A percentile compares a stretch with the other conserved stretches of the same genome.
phyloP scores from a whole-genome alignment of 495 filamentous ascomycete genomes.

The Umbilicaria muhlenbergii region DNA sequence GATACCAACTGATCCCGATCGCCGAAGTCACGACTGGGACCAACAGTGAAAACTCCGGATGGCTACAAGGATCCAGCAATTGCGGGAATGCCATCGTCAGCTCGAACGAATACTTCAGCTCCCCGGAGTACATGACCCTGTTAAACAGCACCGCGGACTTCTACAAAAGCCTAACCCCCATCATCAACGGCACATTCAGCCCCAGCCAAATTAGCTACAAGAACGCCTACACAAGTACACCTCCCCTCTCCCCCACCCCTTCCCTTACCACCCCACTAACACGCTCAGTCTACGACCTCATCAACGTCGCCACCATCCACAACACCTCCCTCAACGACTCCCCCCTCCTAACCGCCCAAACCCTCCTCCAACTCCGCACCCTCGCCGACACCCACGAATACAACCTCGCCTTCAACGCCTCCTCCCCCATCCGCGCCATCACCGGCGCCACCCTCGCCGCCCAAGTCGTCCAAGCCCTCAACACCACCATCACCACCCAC shows the following conservation, averaged over 20 bases:
- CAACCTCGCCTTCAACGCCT: conserved; percentile 34
- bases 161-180: conserved; percentile 45
- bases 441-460: conserved; percentile 32
- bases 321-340: conserved; percentile 27
- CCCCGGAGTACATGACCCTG: conserved; percentile 37
- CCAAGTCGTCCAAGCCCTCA: conserved; percentile 27
- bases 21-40: conserved; percentile 22
- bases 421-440: conserved; percentile 31
- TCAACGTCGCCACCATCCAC: conserved; percentile 39
- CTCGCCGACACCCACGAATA: conserved; percentile 36
- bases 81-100: conserved; percentile 49
- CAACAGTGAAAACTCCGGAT: conserved; percentile 37
- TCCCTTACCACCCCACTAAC: background rate
- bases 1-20: conserved; percentile 47
- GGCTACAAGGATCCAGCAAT: conserved; percentile 40
- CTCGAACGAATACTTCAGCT: conserved; percentile 58
- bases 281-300: conserved; percentile 31
- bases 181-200: conserved; percentile 43
- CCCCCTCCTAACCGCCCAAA: conserved; percentile 19
- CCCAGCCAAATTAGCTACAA: conserved; percentile 40
- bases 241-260: background rate
- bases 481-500: conserved; percentile 24
- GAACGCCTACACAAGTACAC: conserved; percentile 51
- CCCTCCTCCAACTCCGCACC: conserved; percentile 23
- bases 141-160: conserved; percentile 40